These are phyloP conservation scores for Aspergillus japonicus DNA, from an alignment of 2,329 filamentous ascomycete genomes.

Conservation along the genomic window DNA sequence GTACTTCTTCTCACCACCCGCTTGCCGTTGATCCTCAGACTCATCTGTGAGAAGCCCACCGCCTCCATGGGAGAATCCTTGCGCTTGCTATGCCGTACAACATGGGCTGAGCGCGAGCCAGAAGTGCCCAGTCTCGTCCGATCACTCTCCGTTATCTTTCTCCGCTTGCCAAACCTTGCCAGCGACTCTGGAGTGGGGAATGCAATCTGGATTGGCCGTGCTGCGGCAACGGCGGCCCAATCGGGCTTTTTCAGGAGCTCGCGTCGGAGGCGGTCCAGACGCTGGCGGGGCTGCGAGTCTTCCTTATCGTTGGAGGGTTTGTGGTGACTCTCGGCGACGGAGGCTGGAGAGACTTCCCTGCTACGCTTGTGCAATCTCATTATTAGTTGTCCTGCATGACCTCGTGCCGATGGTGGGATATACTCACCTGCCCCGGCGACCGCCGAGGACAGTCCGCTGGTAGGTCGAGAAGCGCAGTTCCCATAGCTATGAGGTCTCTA, in stretches of 20 bases:
- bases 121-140: slow-evolving; percentile 23
- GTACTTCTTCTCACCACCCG: slow-evolving; percentile 10
- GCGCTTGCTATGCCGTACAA: neutral
- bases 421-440: neutral
- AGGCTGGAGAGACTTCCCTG: neutral
- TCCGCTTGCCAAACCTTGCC: slow-evolving; percentile 36
- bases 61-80: slow-evolving; percentile 5
- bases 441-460: neutral
- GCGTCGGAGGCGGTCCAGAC: slow-evolving; percentile 31
- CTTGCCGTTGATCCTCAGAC: slow-evolving; percentile 25
- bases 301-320: neutral
- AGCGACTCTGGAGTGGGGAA: slow-evolving; percentile 31
- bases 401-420: neutral
- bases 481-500: neutral
- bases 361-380: neutral
- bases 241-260: slow-evolving; percentile 36
- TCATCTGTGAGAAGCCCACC: slow-evolving; percentile 17
- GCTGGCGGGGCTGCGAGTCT: slow-evolving; percentile 1
- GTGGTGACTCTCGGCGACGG: neutral
- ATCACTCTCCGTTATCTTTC: slow-evolving; percentile 34
- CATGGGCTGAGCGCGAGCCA: slow-evolving; percentile 1
- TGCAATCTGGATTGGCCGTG: slow-evolving; percentile 35
- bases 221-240: slow-evolving; percentile 38
- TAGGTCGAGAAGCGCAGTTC: neutral
- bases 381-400: neutral